phyloP scores from a whole-genome alignment of 495 filamentous ascomycete species.

The Penicillium egyptiacum region DNA sequence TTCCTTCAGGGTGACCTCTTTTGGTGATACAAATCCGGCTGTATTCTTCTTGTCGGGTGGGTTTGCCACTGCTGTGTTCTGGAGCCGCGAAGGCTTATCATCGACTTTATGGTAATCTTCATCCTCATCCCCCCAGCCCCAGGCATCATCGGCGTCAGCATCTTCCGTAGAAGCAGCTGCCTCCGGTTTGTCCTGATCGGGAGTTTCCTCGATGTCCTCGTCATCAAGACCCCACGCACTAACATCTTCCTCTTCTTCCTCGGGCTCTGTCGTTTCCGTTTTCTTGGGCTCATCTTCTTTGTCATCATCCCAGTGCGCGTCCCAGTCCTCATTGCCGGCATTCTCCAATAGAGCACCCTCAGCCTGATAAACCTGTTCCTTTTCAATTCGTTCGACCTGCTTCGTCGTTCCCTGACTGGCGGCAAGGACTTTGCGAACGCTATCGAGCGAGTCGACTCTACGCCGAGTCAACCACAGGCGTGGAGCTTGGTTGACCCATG shows the following conservation, averaged over 20 bases:
- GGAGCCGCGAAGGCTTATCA: slow-evolving; percentile 15
- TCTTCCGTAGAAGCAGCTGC: slow-evolving; percentile 23
- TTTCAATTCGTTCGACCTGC: slow-evolving; percentile 80
- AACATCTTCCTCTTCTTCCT: slow-evolving; percentile 60
- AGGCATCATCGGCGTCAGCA: slow-evolving; percentile 59
- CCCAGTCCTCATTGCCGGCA: slow-evolving; percentile 68
- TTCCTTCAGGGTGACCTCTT: slow-evolving; percentile 77
- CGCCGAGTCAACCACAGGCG: slow-evolving; percentile 84
- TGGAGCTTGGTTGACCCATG: slow-evolving; percentile 79
- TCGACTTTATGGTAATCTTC: slow-evolving; percentile 32
- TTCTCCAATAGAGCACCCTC: slow-evolving; percentile 63
- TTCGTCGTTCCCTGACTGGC: slow-evolving; percentile 61
- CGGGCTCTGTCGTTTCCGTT: slow-evolving; percentile 9
- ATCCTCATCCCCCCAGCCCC: slow-evolving; percentile 71
- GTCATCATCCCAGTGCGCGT: slow-evolving; percentile 68
- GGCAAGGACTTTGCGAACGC: slow-evolving; percentile 66
- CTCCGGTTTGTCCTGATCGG: slow-evolving; percentile 27
- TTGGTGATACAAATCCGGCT: slow-evolving; percentile 29
- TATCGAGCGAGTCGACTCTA: slow-evolving; percentile 71
- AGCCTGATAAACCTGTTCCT: slow-evolving; percentile 65
- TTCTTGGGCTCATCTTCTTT: slow-evolving; percentile 47
- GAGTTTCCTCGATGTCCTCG: slow-evolving; percentile 43
- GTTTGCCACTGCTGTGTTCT: slow-evolving; percentile 16
- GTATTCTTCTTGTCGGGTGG: slow-evolving; percentile 18
- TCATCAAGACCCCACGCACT: slow-evolving; percentile 67